Percentiles rank a stretch among this genome's conserved stretches.
phyloP scores from a whole-genome alignment of 306 rosid genomes.

The Alnus glutinosa region DNA sequence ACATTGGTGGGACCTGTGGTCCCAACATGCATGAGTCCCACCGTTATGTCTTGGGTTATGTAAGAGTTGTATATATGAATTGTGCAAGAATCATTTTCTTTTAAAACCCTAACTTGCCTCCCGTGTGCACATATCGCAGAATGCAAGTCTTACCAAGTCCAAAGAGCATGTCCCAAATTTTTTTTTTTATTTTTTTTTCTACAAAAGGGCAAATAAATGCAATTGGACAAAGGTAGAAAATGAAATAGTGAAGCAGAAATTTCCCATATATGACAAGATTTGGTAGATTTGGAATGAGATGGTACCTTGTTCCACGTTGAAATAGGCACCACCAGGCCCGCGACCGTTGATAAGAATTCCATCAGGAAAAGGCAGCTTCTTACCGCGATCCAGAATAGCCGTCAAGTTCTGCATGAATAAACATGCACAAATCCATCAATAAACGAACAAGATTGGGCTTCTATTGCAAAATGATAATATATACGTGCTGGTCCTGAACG shows the following conservation, averaged over 20 bases:
- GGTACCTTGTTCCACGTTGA: constrained; percentile 87
- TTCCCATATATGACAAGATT: background rate
- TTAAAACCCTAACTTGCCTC: too few relatives aligned
- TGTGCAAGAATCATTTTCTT: too few relatives aligned
- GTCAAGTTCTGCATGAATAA: constrained; percentile 49
- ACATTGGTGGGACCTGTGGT: too few relatives aligned
- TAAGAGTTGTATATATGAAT: too few relatives aligned
- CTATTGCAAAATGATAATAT: too few relatives aligned
- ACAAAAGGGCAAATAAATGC: background rate
- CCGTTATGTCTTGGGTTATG: too few relatives aligned
- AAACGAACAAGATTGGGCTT: background rate
- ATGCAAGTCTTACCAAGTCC: too few relatives aligned
- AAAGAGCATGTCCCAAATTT: too few relatives aligned
- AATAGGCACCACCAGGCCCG: constrained; percentile 63
- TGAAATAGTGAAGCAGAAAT: background rate
- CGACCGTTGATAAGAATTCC: constrained; percentile 97
- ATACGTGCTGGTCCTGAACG: background rate
- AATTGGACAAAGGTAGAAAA: background rate
- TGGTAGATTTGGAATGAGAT: background rate
- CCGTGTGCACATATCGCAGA: too few relatives aligned
- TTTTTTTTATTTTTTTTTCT: too few relatives aligned
- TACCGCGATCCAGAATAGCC: constrained; percentile 70
- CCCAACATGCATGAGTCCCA: too few relatives aligned
- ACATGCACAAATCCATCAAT: background rate
- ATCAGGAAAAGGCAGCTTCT: constrained; percentile 78